These are phyloP conservation scores for Fraxinus greggii DNA, from an alignment of 305 asterid species.

Conservation along the genomic window DNA sequence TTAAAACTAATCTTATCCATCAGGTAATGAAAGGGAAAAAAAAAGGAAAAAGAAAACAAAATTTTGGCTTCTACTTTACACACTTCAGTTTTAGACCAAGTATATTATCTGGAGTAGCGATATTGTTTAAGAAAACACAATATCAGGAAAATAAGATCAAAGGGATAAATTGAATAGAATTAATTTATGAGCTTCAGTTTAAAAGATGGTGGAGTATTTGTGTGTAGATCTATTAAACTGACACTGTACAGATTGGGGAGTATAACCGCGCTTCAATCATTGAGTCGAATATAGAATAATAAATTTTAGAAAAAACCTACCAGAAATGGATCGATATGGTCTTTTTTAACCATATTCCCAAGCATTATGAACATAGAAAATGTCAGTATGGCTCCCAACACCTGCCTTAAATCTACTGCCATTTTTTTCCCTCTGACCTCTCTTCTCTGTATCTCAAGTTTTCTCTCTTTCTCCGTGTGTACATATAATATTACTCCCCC, in stretches of 20 bases:
- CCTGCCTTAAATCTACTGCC: constrained; percentile 61
- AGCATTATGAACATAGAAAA: constrained; percentile 75
- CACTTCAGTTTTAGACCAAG: background rate
- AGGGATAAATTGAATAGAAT: background rate
- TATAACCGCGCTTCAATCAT: background rate
- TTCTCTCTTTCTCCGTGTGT: background rate
- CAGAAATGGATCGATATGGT: constrained; percentile 62
- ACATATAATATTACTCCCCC: background rate
- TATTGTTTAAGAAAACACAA: background rate
- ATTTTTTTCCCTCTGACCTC: constrained; percentile 11
- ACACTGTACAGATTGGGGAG: background rate
- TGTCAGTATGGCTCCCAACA: constrained; percentile 60
- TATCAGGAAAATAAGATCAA: background rate
- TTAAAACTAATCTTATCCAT: background rate
- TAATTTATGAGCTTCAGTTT: background rate
- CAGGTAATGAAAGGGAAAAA: background rate
- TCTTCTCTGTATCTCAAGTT: background rate
- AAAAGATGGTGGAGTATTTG: background rate
- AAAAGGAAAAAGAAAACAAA: background rate
- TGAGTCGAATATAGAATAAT: background rate
- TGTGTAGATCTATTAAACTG: background rate
- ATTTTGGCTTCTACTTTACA: background rate
- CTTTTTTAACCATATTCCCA: constrained; percentile 71
- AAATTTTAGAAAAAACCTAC: constrained; percentile 27
- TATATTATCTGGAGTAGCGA: background rate